phyloP scores from a whole-genome alignment of 768 basidiomycete species.

The Crepidotus variabilis region DNA sequence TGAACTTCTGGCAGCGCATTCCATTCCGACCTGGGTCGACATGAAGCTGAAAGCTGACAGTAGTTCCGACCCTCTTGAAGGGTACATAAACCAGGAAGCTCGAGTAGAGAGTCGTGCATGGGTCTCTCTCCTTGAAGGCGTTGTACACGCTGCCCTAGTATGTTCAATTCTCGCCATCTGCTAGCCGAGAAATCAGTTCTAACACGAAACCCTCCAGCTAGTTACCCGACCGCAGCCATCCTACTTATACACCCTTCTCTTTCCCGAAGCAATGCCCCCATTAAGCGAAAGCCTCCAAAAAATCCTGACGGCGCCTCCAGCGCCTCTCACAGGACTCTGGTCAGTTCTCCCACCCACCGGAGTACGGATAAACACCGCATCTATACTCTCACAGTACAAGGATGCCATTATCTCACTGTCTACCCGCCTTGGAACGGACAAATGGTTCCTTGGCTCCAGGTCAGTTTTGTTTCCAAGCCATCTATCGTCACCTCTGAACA shows the following conservation, averaged over 20 bases:
- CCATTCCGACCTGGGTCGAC: conserved; percentile 76
- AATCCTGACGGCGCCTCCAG: conserved; percentile 59
- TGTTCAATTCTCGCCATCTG: conserved; percentile 18
- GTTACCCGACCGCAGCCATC: conserved; percentile 45
- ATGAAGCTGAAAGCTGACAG: conserved; percentile 36
- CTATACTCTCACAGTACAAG: conserved; percentile 55
- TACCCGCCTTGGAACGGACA: conserved; percentile 69
- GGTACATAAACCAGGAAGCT: conserved; percentile 56
- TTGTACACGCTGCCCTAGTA: conserved; percentile 75
- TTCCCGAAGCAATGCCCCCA: conserved; percentile 26
- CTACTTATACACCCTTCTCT: conserved; percentile 38
- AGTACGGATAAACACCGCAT: conserved; percentile 44
- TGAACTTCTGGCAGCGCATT: conserved; percentile 58
- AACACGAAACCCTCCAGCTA: conserved; percentile 30
- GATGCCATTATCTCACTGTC: conserved; percentile 74
- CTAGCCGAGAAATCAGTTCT: conserved; percentile 2
- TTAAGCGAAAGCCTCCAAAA: conserved; percentile 36
- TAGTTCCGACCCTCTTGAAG: conserved; percentile 50
- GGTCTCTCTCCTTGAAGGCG: conserved; percentile 74
- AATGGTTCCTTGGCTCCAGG: conserved; percentile 80
- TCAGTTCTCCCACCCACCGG: conserved; percentile 63
- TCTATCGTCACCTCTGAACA: not conserved
- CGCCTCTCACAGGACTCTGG: conserved; percentile 66
- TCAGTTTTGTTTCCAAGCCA: conserved; percentile 23
- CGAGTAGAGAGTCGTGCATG: conserved; percentile 79